Base-by-base conservation (phyloP, 169 alveolate species). In the Cyclospora cayetanensis region DNA sequence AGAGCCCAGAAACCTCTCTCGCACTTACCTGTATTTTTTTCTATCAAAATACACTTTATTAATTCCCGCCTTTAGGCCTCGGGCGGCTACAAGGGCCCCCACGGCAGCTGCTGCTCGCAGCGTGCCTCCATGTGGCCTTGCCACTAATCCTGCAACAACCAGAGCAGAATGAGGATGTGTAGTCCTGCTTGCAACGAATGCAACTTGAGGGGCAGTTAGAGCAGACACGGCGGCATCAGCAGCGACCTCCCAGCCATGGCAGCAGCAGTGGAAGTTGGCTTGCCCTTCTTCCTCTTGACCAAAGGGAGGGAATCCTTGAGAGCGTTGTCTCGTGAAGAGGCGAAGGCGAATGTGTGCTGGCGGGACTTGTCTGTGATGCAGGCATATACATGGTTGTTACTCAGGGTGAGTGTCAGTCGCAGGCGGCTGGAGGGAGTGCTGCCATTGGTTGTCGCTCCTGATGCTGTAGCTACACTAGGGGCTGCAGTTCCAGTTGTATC, bases 81-180 rank as follows among this genome's bases (percentile, higher is more conserved):
- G 42, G 34, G 0, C 68, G 5, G 87, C 87, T 18, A 77, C 87
- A 31, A 77, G 60, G 39, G 87, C 87, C 87, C 87, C 87, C 25
- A 77, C 87, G 9, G 87, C 87, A 46, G 87, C 87, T 22, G 87
- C 87, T 77, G 87, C 87, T 29, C 50, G 70, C 87, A 77, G 18
- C 25, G 87, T 77, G 37, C 87, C 87, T 31, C 87, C 87, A 15
- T 77, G 87, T 70, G 42, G 87, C 42, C 87, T n/a, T 50, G 87
- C 52, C 68, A 77, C 87, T 18, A 77, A 35, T 1, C 87, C 87
- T 77, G 68, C 65, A 77, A 70, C 87, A 77, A 46, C 87, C 42
- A 46, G 72, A 77, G 50, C 87, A 77, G 87, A 43, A 77, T n/a
- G n/a, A n/a, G n/a, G n/a, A n/a, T n/a, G n/a, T n/a, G n/a, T n/a